Evolutionary conservation across 2,329 filamentous ascomycete genomes (phyloP).

Genomic region (Biscogniauxia sp.): DNA sequence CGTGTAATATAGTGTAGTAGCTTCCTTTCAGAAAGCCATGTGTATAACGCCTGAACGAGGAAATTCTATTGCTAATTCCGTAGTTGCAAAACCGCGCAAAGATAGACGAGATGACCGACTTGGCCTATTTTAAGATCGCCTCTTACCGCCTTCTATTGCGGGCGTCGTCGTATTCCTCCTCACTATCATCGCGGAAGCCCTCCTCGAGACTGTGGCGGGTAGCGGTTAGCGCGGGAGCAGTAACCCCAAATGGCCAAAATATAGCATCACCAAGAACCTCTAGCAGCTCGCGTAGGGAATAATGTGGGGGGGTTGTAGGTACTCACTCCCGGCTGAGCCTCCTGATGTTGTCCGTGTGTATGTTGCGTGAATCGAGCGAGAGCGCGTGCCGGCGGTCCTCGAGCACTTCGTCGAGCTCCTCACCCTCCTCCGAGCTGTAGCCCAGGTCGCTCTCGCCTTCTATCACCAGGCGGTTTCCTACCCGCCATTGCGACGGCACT

Average conservation of each 20-base stretch:
- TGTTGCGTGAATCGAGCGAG: slow-evolving; percentile 36
- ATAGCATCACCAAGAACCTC: neutral
- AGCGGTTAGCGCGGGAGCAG: slow-evolving; percentile 18
- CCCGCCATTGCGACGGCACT: slow-evolving; percentile 49
- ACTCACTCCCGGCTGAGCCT: slow-evolving; percentile 73
- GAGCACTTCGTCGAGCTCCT: slow-evolving; percentile 64
- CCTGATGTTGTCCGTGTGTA: slow-evolving; percentile 48
- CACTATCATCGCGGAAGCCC: slow-evolving; percentile 72
- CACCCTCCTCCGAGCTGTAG: slow-evolving; percentile 65
- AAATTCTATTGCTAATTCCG: neutral
- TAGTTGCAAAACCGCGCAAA: neutral
- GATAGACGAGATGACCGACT: slow-evolving; percentile 7
- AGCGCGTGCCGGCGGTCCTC: slow-evolving; percentile 44
- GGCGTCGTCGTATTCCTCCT: slow-evolving; percentile 47
- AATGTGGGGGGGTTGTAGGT: slow-evolving; percentile 3
- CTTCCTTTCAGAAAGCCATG: neutral
- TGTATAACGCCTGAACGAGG: neutral
- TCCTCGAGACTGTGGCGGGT: slow-evolving; percentile 56
- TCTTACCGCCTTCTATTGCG: slow-evolving; percentile 17
- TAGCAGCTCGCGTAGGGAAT: neutral
- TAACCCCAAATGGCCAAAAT: neutral
- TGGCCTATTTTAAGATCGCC: neutral
- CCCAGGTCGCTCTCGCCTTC: slow-evolving; percentile 47
- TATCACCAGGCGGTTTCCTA: slow-evolving; percentile 40
- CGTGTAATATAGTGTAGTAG: neutral